Evolutionary conservation across 805 yeast genomes (phyloP).

Genomic region (Pichia nanzhaoensis): DNA sequence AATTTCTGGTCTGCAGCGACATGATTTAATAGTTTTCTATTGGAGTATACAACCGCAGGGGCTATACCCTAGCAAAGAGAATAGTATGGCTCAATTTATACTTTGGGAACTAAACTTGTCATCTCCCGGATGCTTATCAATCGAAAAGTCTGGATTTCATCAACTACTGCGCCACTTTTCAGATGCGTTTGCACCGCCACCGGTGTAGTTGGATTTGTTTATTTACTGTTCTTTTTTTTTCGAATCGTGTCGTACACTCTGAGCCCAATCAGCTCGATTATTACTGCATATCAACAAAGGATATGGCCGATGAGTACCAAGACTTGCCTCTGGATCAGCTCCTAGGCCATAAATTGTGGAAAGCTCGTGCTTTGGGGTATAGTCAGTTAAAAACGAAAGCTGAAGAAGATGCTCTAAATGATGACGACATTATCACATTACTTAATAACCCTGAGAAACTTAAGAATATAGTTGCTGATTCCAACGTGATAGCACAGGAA

Average conservation of each 20-base stretch:
- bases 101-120: not conserved
- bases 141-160: conserved; percentile 3
- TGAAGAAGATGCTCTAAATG: not conserved
- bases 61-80: too few relatives aligned
- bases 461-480: conserved; percentile 59
- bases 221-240: too few relatives aligned
- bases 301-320: conserved; percentile 5
- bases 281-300: not conserved
- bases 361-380: conserved; percentile 8
- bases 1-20: conserved; percentile 63
- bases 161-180: not conserved
- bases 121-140: conserved; percentile 4
- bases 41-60: not conserved
- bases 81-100: too few relatives aligned
- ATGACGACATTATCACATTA: conserved; percentile 22
- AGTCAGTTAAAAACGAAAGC: conserved; percentile 1
- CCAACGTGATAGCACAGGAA: conserved; percentile 91
- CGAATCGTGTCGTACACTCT: too few relatives aligned
- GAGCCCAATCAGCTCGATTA: too few relatives aligned
- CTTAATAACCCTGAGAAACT: conserved; percentile 47
- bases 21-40: conserved; percentile 26
- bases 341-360: conserved; percentile 9
- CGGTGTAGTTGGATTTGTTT: too few relatives aligned
- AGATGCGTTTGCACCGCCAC: not conserved
- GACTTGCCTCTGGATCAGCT: conserved; percentile 4